Percentiles rank a stretch among this genome's conserved stretches.
phyloP scores from a whole-genome alignment of 1,284 basidiomycete genomes.

The Ustilago trichophora region DNA sequence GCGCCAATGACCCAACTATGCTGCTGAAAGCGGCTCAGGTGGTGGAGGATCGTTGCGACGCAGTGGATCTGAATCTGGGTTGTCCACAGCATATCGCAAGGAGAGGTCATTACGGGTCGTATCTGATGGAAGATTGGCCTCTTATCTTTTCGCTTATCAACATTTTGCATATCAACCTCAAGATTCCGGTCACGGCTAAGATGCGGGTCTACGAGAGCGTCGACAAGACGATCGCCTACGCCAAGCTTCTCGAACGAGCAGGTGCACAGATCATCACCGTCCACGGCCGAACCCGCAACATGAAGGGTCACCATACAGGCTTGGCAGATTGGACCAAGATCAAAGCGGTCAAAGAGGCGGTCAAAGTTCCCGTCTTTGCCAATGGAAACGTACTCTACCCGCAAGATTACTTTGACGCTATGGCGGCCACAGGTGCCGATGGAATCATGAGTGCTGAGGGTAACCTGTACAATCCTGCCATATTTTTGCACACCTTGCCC shows the following conservation, averaged over 20 bases:
- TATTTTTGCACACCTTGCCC: constrained; percentile 71
- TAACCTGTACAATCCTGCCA: constrained; percentile 88
- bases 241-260: constrained; percentile 90
- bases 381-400: constrained; percentile 95
- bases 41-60: constrained; percentile 72
- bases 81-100: constrained; percentile 96
- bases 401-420: constrained; percentile 79
- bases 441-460: constrained; percentile 96
- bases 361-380: constrained; percentile 91
- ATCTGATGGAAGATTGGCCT: constrained; percentile 93
- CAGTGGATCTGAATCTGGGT: constrained; percentile 87
- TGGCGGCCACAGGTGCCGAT: constrained; percentile 83
- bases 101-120: constrained; percentile 86
- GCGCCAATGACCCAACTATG: constrained; percentile 84
- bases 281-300: constrained; percentile 88
- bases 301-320: constrained; percentile 81
- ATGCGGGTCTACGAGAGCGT: constrained; percentile 88
- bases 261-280: constrained; percentile 95
- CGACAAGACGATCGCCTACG: constrained; percentile 90
- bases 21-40: constrained; percentile 68
- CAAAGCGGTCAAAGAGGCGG: constrained; percentile 82
- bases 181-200: constrained; percentile 92
- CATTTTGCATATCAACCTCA: constrained; percentile 76
- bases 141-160: constrained; percentile 68
- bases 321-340: constrained; percentile 86